Evolutionary conservation across 352 stramenopile genomes (phyloP).

Genomic region (Phytophthora sansomeana): DNA sequence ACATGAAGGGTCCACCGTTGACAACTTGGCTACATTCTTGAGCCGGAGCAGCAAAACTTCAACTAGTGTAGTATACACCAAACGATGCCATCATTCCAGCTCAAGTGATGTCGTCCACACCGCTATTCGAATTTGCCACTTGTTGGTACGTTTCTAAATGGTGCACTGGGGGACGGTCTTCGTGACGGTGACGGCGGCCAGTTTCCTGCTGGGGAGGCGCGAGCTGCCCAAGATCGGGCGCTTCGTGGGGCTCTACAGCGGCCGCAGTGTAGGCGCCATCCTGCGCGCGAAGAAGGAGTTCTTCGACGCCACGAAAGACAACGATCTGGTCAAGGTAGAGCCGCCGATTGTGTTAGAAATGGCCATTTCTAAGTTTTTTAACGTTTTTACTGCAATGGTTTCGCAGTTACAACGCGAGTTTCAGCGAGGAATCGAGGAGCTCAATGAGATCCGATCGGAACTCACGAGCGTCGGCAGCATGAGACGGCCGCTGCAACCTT

Average conservation of each 20-base stretch:
- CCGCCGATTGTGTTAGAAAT: too few relatives aligned
- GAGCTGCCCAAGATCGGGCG: conserved; percentile 77
- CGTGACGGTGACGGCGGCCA: conserved; percentile 68
- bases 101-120: conserved; percentile 21
- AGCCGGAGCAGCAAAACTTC: too few relatives aligned
- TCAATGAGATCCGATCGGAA: conserved; percentile 83
- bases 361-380: too few relatives aligned
- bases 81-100: too few relatives aligned
- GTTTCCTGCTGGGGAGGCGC: conserved; percentile 73
- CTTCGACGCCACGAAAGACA: conserved; percentile 84
- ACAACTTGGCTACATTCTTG: too few relatives aligned
- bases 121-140: too few relatives aligned
- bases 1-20: too few relatives aligned
- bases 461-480: conserved; percentile 79
- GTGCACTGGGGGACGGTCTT: conserved; percentile 76
- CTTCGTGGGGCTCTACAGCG: conserved; percentile 66
- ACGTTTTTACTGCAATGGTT: too few relatives aligned
- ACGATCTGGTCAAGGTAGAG: conserved; percentile 78
- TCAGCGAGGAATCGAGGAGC: conserved; percentile 78
- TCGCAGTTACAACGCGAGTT: conserved; percentile 75
- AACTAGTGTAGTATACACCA: too few relatives aligned
- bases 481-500: conserved; percentile 57
- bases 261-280: conserved; percentile 71
- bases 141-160: too few relatives aligned
- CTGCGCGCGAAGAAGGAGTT: conserved; percentile 86